Percentiles rank a stretch among this genome's conserved stretches.
Conservation (phyloP, 1,139 yeast species). For the Debaryomycetaceae sp. region DNA sequence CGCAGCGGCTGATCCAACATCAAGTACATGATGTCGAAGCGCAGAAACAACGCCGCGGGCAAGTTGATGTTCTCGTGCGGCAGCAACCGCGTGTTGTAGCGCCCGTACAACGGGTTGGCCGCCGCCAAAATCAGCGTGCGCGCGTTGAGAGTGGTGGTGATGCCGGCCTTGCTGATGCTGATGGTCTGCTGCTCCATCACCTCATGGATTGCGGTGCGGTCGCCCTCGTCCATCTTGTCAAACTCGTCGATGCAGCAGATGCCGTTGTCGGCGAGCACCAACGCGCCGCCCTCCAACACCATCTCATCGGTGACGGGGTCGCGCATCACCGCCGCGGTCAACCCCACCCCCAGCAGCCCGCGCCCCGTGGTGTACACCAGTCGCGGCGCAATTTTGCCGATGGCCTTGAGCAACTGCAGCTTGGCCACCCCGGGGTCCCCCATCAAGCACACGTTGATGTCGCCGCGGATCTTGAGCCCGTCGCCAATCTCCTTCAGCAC, state of each 20-base stretch:
- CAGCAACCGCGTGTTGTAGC: slow-evolving; percentile 85
- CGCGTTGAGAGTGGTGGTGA: slow-evolving; percentile 93
- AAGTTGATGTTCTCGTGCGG: slow-evolving; percentile 94
- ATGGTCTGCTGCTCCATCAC: slow-evolving; percentile 99
- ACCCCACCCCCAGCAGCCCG: slow-evolving; percentile 98
- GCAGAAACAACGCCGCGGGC: slow-evolving; percentile 93
- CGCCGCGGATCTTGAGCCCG: slow-evolving; percentile 97
- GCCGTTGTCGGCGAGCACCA: slow-evolving; percentile 96
- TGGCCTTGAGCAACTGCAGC: slow-evolving; percentile 89
- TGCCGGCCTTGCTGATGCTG: slow-evolving; percentile 96
- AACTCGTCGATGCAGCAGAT: slow-evolving; percentile 98
- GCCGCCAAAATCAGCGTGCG: slow-evolving; percentile 95
- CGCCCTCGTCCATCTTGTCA: slow-evolving; percentile 97
- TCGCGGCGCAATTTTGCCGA: slow-evolving; percentile 91
- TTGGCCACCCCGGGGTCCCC: slow-evolving; percentile 99
- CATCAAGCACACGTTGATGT: slow-evolving; percentile 92
- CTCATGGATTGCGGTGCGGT: slow-evolving; percentile 97
- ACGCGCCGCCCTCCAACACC: slow-evolving; percentile 98
- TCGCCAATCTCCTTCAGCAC: slow-evolving; percentile 93
- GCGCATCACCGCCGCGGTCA: slow-evolving; percentile 98
- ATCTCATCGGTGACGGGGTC: slow-evolving; percentile 98
- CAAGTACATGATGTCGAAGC: slow-evolving; percentile 88
- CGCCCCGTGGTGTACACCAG: slow-evolving; percentile 98
- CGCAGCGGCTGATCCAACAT: slow-evolving; percentile 80
- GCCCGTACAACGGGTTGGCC: slow-evolving; percentile 94